Evolutionary conservation across 129 eudicot genomes (phyloP), one percentile per base, ranked within the genome.

Genomic region (Helianthus tuberosus): DNA sequence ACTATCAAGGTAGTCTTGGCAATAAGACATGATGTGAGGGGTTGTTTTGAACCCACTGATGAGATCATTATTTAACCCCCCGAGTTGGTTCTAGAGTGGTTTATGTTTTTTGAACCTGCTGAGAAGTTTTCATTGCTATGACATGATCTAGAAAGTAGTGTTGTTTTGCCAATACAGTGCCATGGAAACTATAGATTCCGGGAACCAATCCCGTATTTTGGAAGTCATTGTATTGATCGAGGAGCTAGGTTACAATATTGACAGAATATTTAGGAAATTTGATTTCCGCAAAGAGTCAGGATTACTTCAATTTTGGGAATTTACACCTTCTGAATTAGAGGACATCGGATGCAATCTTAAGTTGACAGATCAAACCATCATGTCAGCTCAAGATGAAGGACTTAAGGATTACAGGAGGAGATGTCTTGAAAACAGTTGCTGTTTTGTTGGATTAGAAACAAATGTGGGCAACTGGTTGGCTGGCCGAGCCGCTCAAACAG

Each of bases 401-500:
- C 71, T 66, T 17, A 3, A 9, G 14, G 9, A 11, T 9, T 44
- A 66, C 52, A 66, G 39, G 71, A 66, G 10, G 53, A 66, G 20
- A 43, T 43, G 25, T 66, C 54, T 43, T 66, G 55, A 46, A 3
- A 47, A 25, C 2, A 0, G 4, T 10, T 11, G 3, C 23, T 4
- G 5, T 5, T 46, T 47, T 47, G 72, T 67, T 20, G 72, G 72
- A 47, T 0, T 11, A 9, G 11, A 20, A 2, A 47, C 17, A 47
- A 11, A 11, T 3, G 71, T 44, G 32, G 39, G 36, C 3, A 66
- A 36, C 38, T 66, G 71, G 71, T 66, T 44, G 4, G 54, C 71
- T 6, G 71, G 71, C 15, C 55, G 71, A 43, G 54, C 71, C 44
- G 54, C 38, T 20, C 71, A 66, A 66, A 66, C 54, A 9, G 11